Percentiles rank a stretch among this genome's conserved stretches.
Evolutionary conservation across 805 yeast species (phyloP).

Genomic region (Metschnikowia santaceciliae): DNA sequence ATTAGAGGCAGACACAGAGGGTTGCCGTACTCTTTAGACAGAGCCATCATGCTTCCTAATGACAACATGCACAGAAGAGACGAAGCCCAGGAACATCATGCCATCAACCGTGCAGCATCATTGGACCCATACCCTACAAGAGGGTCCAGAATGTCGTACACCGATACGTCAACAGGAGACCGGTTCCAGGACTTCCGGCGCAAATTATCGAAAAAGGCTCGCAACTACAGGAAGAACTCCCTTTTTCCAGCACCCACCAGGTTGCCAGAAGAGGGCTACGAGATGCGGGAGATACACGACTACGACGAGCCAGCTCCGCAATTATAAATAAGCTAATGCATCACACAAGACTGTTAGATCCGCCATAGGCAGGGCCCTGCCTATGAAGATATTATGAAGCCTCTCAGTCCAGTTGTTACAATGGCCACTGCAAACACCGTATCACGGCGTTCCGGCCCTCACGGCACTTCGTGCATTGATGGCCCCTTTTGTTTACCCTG

Average conservation of each 20-base stretch:
- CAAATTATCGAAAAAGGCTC: slow-evolving; percentile 13
- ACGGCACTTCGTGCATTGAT: too few relatives aligned
- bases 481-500: too few relatives aligned
- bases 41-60: slow-evolving; percentile 86
- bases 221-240: slow-evolving; percentile 14
- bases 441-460: too few relatives aligned
- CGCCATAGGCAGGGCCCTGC: too few relatives aligned
- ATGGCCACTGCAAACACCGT: too few relatives aligned
- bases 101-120: slow-evolving; percentile 25
- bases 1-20: slow-evolving; percentile 97
- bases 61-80: slow-evolving; percentile 62
- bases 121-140: slow-evolving; percentile 14
- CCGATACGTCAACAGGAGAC: slow-evolving; percentile 10
- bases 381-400: too few relatives aligned
- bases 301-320: neutral
- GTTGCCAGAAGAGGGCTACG: slow-evolving; percentile 14
- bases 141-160: slow-evolving; percentile 3
- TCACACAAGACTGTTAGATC: neutral
- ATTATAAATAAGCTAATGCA: neutral
- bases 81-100: slow-evolving; percentile 52
- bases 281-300: slow-evolving; percentile 5
- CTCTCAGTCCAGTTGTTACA: too few relatives aligned
- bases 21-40: slow-evolving; percentile 84
- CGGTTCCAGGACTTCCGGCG: slow-evolving; percentile 9
- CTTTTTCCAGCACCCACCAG: slow-evolving; percentile 18